Evolutionary conservation across 2,329 filamentous ascomycete species (phyloP).

Genomic region (Dothistroma septosporum): DNA sequence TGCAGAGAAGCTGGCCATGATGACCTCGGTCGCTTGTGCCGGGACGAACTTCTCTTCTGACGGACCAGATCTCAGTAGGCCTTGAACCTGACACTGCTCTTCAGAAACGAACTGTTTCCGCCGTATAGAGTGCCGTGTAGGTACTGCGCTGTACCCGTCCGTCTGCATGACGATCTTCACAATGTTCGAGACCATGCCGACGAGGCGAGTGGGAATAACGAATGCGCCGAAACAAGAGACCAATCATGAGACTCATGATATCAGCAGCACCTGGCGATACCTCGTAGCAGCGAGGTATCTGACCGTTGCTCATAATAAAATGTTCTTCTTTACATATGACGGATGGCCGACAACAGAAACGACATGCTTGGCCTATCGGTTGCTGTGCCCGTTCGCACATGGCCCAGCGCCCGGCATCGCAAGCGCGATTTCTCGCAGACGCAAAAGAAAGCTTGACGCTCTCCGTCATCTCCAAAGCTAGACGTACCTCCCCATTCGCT

Average conservation of each 20-base stretch:
- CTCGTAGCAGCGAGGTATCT: background rate
- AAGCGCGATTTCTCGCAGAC: background rate
- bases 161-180: no score
- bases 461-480: background rate
- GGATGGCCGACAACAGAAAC: no score
- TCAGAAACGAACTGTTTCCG: no score
- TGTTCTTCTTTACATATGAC: background rate
- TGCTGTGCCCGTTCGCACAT: background rate
- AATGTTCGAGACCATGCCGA: no score
- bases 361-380: background rate
- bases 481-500: background rate
- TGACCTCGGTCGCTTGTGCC: no score
- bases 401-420: background rate
- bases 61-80: no score
- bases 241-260: background rate
- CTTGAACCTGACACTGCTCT: no score
- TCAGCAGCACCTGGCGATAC: background rate
- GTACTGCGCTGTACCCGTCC: no score
- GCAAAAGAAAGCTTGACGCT: background rate
- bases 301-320: background rate
- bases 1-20: no score
- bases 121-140: no score
- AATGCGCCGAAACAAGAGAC: background rate
- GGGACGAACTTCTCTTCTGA: no score
- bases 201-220: no score